Percentiles rank a stretch among this genome's conserved stretches.
These are phyloP conservation scores for Carex parvula DNA, from an alignment of 176 grass and related monocot species.

Conservation along the genomic window DNA sequence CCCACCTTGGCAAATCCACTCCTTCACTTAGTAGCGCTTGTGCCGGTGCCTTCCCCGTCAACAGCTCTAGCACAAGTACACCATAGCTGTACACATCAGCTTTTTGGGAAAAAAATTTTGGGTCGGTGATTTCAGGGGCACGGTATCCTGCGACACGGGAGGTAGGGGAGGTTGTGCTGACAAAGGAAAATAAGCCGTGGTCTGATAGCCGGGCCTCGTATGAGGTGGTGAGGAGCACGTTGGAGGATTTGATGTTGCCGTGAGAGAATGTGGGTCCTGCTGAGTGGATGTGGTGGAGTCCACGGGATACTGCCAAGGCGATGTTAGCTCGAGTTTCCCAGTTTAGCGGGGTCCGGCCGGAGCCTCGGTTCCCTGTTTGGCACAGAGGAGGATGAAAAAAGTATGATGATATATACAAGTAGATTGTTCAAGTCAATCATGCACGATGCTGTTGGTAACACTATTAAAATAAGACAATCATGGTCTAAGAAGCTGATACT, in stretches of 20 bases:
- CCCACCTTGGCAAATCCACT: constrained; percentile 68
- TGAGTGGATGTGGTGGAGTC: constrained; percentile 12
- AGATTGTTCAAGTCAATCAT: neutral
- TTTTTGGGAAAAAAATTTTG: constrained; percentile 44
- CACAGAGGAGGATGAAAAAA: neutral
- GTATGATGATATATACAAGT: neutral
- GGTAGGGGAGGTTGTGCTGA: constrained; percentile 19
- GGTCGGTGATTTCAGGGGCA: constrained; percentile 48
- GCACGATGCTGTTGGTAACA: too few relatives aligned
- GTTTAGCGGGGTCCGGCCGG: neutral
- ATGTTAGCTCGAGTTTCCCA: constrained; percentile 20
- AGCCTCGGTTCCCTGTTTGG: neutral
- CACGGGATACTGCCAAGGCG: neutral
- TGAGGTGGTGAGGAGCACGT: constrained; percentile 19
- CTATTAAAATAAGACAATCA: too few relatives aligned
- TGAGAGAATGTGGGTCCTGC: neutral
- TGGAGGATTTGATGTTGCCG: constrained; percentile 34
- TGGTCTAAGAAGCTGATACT: too few relatives aligned
- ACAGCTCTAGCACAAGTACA: constrained; percentile 62
- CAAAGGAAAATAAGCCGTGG: constrained; percentile 33
- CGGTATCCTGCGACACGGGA: constrained; percentile 49
- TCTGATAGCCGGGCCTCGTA: constrained; percentile 25
- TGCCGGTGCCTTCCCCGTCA: constrained; percentile 52
- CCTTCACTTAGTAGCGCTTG: constrained; percentile 35
- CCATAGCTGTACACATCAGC: constrained; percentile 81